A percentile compares a stretch with the other conserved stretches of the same genome.
Conservation (phyloP, 164 flowering plant genomes). For the Hamamelis virginiana region DNA sequence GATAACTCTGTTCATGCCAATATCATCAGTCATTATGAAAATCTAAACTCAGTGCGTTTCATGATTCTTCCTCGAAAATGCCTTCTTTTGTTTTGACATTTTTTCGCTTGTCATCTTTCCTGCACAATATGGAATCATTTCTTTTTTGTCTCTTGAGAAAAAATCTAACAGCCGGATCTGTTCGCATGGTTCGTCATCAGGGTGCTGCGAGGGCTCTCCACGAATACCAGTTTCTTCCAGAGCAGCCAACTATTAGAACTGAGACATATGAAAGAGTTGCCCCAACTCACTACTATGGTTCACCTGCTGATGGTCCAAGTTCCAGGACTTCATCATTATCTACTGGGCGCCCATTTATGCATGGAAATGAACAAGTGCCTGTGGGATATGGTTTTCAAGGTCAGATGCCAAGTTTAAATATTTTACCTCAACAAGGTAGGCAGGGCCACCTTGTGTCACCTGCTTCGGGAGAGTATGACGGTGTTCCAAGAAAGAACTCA, state of each 20-base stretch:
- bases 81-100: no score
- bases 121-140: no score
- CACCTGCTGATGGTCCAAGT: conserved; percentile 45
- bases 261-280: conserved; percentile 59
- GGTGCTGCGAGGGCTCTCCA: conserved; percentile 55
- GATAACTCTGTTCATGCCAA: no score
- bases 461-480: conserved; percentile 51
- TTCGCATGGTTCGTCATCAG: conserved; percentile 19
- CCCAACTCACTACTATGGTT: conserved; percentile 50
- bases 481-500: conserved; percentile 39
- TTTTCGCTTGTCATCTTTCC: no score
- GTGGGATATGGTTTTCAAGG: conserved; percentile 47
- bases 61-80: no score
- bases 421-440: conserved; percentile 57
- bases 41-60: no score
- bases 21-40: no score
- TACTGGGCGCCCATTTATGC: conserved; percentile 36
- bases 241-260: conserved; percentile 74
- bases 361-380: conserved; percentile 51
- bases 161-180: neutral
- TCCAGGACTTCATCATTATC: conserved; percentile 46
- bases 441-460: conserved; percentile 40
- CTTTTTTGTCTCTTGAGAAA: neutral
- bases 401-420: conserved; percentile 44
- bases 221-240: conserved; percentile 92